Evolutionary conservation across 768 basidiomycete genomes (phyloP), one percentile per base, ranked within the genome.

Genomic region (Podaxis pistillaris): DNA sequence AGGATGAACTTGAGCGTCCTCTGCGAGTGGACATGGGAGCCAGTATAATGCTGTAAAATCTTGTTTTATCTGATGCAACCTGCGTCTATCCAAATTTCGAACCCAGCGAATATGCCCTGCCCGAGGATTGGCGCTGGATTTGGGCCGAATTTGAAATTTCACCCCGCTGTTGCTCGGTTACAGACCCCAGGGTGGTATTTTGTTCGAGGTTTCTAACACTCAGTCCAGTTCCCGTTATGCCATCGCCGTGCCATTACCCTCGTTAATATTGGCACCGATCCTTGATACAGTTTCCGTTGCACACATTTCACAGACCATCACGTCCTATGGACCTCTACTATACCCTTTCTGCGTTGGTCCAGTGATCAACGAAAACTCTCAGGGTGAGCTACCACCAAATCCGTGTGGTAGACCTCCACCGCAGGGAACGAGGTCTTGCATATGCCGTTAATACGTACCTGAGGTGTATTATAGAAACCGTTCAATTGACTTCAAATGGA

Each of bases 101-200:
- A 59, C 58, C 50, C 58, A 59, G 58, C 58, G 58, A 59, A 22
- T 58, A 26, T 50, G 26, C 19, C 40, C 40, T 13, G 12, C 30
- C 24, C 41, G 28, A 7, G 47, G 40, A 15, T 37, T 40, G 57
- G 57, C 57, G 44, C 30, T 38, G 15, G 19, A 17, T 40, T 46
- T 28, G 22, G 40, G 15, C 15, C 4, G 24, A 17, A 33, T n/a
- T 57, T 57, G 9, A 46, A 57, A 28, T 57, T 28, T 50, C 9
- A 50, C 2, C 44, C 17, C 26, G 22, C 49, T n/a, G 44, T 19
- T n/a, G 44, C 26, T 41, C 24, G 22, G 49, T 24, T 38, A 38
- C 38, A 55, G 54, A 55, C n/a, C 22, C 38, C 54, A 41, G 54
- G 38, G 37, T 30, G 4, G 37, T 13, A 24, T 7, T 17, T 46